A percentile compares a stretch with the other conserved stretches of the same genome.
phyloP scores from a whole-genome alignment of 768 basidiomycete genomes.

The Pleurotus platypus region DNA sequence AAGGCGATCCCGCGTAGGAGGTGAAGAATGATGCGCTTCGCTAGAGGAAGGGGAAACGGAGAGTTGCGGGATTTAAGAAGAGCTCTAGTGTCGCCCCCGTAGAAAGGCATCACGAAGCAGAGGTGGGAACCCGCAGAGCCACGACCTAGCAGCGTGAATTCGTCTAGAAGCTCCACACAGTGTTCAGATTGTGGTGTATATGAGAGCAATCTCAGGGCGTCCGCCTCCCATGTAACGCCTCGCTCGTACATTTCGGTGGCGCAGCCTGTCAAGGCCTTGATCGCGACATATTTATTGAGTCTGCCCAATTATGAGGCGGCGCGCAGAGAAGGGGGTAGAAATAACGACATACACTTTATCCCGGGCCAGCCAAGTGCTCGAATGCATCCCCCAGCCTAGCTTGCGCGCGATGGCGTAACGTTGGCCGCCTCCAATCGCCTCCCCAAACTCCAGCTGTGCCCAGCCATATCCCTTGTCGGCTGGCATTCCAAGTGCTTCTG shows the following conservation, averaged over 20 bases:
- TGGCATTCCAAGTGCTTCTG: no score
- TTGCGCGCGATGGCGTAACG: conserved; percentile 18
- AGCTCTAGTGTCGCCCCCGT: no score
- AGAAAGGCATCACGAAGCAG: background rate
- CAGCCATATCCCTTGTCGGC: conserved; percentile 15
- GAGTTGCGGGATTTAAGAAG: no score
- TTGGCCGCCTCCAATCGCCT: conserved; percentile 20
- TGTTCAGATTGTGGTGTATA: background rate
- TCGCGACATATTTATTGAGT: conserved; percentile 18
- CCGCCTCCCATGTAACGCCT: conserved; percentile 18
- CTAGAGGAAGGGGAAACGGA: background rate
- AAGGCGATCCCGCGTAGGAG: no score
- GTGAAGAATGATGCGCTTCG: background rate
- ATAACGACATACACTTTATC: no score
- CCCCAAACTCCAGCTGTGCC: conserved; percentile 19
- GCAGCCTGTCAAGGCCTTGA: conserved; percentile 21
- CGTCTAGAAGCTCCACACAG: background rate
- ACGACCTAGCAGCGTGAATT: background rate
- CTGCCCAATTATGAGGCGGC: no score
- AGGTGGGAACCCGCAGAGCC: background rate
- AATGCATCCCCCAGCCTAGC: conserved; percentile 12
- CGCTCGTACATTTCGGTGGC: conserved; percentile 11
- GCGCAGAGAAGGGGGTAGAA: no score
- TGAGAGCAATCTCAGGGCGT: conserved; percentile 14
- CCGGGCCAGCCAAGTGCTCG: conserved; percentile 25